Evolutionary conservation across 2,329 filamentous ascomycete species (phyloP), one percentile per base, ranked within the genome.

Genomic region (Leptographium radiaticola): DNA sequence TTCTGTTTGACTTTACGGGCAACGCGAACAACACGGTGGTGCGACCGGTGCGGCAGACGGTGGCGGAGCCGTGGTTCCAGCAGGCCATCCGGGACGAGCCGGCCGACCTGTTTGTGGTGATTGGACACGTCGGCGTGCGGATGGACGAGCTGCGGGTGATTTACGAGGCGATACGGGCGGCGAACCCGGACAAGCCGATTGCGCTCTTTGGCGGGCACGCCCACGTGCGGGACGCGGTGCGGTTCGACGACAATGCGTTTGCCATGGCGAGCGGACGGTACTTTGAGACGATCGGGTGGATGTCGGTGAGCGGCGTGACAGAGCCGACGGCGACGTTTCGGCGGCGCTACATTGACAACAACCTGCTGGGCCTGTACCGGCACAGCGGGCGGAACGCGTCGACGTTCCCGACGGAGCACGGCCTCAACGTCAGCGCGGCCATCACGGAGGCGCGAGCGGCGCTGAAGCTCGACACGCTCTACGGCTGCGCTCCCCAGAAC

Each of bases 271-370:
- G 87, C 61, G 91, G 91, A 5, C 80, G 91, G 1, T 97, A 96
- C 67, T 86, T 96, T 74, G 91, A 97, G 71, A 96, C 91, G 0
- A 84, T 97, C 50, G 91, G 91, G 2, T 97, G 93, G 77, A 82
- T 93, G 79, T 95, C 89, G 0, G 81, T 96, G 16, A 38, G 30
- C n/a, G 43, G 43, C 30, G 25, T 30, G 11, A 38, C 42, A 10
- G 36, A 7, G 9, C 36, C 11, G n/a, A 33, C 20, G 11, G 43
- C 38, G 53, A 76, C 73, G 1, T 96, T 95, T 65, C 76, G 77
- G 52, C 80, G 91, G 47, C 79, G 84, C 56, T 97, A 96, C 68
- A 91, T 97, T 57, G 91, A 97, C 69, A 96, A 90, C 70, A 97
- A 97, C 61, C 74, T 96, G 0, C 86, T 81, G 57, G 93, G 89